Percentiles rank a stretch among this genome's conserved stretches.
Evolutionary conservation across 768 basidiomycete genomes (phyloP).

Genomic region (Mycena haematopus): DNA sequence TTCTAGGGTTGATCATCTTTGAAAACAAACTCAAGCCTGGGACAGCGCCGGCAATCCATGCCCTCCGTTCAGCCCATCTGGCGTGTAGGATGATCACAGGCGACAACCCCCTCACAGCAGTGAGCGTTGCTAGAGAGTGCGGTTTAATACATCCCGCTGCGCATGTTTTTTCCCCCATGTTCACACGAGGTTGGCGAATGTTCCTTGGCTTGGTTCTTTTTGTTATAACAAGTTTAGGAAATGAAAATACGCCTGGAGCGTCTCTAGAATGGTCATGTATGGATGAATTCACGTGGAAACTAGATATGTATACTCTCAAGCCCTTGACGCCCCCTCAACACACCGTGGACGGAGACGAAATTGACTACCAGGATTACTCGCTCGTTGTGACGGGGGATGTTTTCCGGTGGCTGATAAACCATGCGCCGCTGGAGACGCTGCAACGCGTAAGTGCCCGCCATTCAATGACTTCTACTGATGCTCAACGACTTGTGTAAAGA

Average conservation of each 20-base stretch:
- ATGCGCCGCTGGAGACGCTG: constrained; percentile 91
- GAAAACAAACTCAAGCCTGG: constrained; percentile 97
- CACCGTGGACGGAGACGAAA: constrained; percentile 72
- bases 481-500: constrained; percentile 53
- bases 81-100: constrained; percentile 98
- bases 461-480: neutral
- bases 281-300: constrained; percentile 83
- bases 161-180: constrained; percentile 86
- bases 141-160: constrained; percentile 86
- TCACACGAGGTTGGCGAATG: constrained; percentile 64
- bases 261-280: constrained; percentile 90
- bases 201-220: neutral
- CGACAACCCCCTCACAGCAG: constrained; percentile 95
- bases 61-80: constrained; percentile 86
- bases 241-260: constrained; percentile 56
- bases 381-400: constrained; percentile 94
- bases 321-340: constrained; percentile 77
- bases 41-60: constrained; percentile 89
- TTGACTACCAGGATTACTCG: constrained; percentile 85
- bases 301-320: constrained; percentile 89
- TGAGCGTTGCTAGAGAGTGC: constrained; percentile 96
- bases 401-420: constrained; percentile 98
- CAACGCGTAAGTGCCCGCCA: constrained; percentile 72
- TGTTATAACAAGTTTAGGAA: constrained; percentile 49
- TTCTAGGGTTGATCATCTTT: constrained; percentile 95